Evolutionary conservation across 345 rosid species (phyloP), one percentile per base, ranked within the genome.

Genomic region (Turritis glabra): DNA sequence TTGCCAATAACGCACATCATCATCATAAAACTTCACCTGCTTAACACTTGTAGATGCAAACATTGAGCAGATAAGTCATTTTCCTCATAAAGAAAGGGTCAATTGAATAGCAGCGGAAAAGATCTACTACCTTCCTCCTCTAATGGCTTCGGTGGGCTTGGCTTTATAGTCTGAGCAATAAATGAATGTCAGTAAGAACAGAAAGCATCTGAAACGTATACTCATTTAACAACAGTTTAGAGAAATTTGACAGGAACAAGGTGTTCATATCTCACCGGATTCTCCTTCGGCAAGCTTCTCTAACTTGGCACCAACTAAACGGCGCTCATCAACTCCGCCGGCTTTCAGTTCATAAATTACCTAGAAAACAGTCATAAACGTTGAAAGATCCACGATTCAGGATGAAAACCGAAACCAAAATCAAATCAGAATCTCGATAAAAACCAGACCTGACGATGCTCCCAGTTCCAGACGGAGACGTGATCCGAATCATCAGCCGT

Each of bases 281-380:
- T 95, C 97, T 70, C 99, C 99, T 69, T 95, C 99, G 6, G 99
- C 98, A 2, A 95, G 98, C 83, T 95, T 92, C 89, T 96, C 98
- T 83, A 96, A 73, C 82, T 88, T 92, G 40, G 96, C 98, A 26
- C 99, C 99, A 44, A 95, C 98, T 71, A 95, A 80, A 43, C 99
- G 98, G 57, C 99, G 82, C 83, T 96, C 91, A 75, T 96, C 98
- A 64, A 96, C 97, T 12, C 99, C 99, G 14, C 99, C 98, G 6
- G 97, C 93, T 84, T 92, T 96, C 27, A 92, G 80, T 82, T 96
- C 99, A 52, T 96, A 96, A 72, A 96, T 95, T 17, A 96, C 90
- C 93, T 90, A 61, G 9, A 52, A 43, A 67, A 68, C 2, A n/a
- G 21, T n/a, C 27, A 73, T 19, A 30, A 22, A 57, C 60, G 40